These are phyloP conservation scores for Colletotrichum truncatum DNA, from an alignment of 2,329 filamentous ascomycete genomes.

Conservation along the genomic window DNA sequence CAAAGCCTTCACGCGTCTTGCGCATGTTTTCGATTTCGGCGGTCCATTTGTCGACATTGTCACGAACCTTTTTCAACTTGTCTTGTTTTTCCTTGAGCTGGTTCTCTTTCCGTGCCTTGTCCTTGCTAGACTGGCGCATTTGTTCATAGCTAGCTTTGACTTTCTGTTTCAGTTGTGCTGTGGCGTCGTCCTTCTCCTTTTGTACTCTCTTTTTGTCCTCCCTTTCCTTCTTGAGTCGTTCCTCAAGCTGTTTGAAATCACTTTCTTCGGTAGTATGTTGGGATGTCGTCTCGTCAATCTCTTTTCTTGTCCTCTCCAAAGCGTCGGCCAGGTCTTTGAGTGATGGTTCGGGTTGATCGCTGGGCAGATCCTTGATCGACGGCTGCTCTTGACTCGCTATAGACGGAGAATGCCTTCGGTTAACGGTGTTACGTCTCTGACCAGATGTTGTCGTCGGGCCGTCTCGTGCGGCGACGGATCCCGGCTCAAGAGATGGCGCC, in stretches of 20 bases:
- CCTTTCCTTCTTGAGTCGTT: conserved; percentile 78
- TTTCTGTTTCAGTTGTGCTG: conserved; percentile 83
- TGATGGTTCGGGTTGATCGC: conserved; percentile 69
- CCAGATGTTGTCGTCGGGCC: conserved; percentile 53
- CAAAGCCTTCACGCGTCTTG: conserved; percentile 62
- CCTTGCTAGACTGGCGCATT: conserved; percentile 83
- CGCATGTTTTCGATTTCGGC: conserved; percentile 69
- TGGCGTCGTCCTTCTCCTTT: conserved; percentile 92
- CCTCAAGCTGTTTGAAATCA: conserved; percentile 72
- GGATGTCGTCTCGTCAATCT: conserved; percentile 81
- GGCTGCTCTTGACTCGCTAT: conserved; percentile 54
- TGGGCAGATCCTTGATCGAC: conserved; percentile 50
- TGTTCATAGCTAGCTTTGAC: conserved; percentile 82
- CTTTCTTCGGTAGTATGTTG: conserved; percentile 77
- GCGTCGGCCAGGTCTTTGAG: conserved; percentile 83
- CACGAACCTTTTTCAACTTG: conserved; percentile 74
- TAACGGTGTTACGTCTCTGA: conserved; percentile 73
- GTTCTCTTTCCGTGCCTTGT: conserved; percentile 81
- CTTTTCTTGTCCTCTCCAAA: conserved; percentile 81
- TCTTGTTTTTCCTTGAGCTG: conserved; percentile 73
- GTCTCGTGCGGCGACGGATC: conserved; percentile 72
- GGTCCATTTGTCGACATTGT: conserved; percentile 76
- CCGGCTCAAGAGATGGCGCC: conserved; percentile 68
- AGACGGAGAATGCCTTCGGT: conserved; percentile 71
- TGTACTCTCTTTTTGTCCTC: conserved; percentile 80